These are phyloP conservation scores for Cryptosporidium bovis DNA, from an alignment of 169 alveolate species.

Conservation along the genomic window DNA sequence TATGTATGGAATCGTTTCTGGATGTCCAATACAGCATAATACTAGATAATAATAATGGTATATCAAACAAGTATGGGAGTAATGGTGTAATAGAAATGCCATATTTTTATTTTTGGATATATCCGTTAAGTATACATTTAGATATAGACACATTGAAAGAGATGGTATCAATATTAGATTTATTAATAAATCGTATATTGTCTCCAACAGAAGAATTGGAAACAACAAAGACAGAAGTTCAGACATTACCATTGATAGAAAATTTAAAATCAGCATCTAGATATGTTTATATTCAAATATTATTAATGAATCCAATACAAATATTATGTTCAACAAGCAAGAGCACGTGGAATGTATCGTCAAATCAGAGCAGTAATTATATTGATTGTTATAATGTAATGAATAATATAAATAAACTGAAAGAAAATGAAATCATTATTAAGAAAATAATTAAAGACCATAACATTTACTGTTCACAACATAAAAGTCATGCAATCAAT, in stretches of 20 bases:
- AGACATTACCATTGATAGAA: conserved; percentile 36
- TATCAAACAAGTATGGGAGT: conserved; percentile 39
- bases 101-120: conserved; percentile 54
- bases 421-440: conserved; percentile 24
- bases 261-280: conserved; percentile 20
- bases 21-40: conserved; percentile 23
- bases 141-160: conserved; percentile 47
- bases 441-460: neutral
- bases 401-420: conserved; percentile 23
- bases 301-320: conserved; percentile 61
- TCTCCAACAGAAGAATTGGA: conserved; percentile 43
- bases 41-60: conserved; percentile 14
- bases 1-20: conserved; percentile 47
- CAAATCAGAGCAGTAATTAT: conserved; percentile 3
- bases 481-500: neutral
- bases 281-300: conserved; percentile 41
- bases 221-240: neutral
- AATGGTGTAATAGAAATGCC: conserved; percentile 67
- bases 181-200: conserved; percentile 25
- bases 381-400: conserved; percentile 33
- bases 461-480: neutral
- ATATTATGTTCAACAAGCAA: conserved; percentile 55
- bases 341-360: conserved; percentile 37
- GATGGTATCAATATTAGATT: conserved; percentile 36
- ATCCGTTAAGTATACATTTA: conserved; percentile 61